phyloP scores from a whole-genome alignment of 768 basidiomycete genomes.

The Coprinopsis marcescibilis region DNA sequence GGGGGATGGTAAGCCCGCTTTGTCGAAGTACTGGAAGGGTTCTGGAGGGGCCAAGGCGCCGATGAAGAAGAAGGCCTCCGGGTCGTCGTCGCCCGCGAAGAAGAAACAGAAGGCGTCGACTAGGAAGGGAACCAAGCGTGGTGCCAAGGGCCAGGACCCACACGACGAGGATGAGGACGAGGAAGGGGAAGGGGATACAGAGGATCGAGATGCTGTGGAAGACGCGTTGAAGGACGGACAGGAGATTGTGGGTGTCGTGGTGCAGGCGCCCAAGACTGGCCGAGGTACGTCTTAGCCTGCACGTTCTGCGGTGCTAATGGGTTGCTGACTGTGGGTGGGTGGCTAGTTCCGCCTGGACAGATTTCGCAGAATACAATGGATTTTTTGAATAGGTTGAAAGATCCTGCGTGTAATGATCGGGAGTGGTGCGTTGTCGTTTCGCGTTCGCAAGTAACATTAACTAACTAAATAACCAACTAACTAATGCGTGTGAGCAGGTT shows the following conservation, averaged over 20 bases:
- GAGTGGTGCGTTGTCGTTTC: conserved; percentile 43
- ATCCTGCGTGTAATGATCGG: conserved; percentile 78
- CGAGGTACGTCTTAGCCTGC: conserved; percentile 43
- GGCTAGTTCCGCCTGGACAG: conserved; percentile 72
- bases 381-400: conserved; percentile 64
- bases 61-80: conserved; percentile 79
- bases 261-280: conserved; percentile 81
- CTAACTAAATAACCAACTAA: conserved; percentile 20
- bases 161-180: not conserved
- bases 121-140: conserved; percentile 9
- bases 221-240: conserved; percentile 52
- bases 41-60: conserved; percentile 72
- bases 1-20: conserved; percentile 21
- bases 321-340: not conserved
- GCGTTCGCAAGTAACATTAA: too few relatives aligned
- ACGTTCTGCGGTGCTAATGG: not conserved
- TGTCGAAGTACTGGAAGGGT: conserved; percentile 57
- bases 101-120: not conserved
- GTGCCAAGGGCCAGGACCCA: too few relatives aligned
- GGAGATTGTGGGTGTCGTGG: conserved; percentile 67
- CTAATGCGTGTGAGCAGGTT: conserved; percentile 50
- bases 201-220: conserved; percentile 19
- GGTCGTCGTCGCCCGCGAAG: conserved; percentile 30
- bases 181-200: conserved; percentile 9
- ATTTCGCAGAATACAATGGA: conserved; percentile 83